These are phyloP conservation scores for Penicillium crustosum DNA, from an alignment of 2,329 filamentous ascomycete species.

Conservation along the genomic window DNA sequence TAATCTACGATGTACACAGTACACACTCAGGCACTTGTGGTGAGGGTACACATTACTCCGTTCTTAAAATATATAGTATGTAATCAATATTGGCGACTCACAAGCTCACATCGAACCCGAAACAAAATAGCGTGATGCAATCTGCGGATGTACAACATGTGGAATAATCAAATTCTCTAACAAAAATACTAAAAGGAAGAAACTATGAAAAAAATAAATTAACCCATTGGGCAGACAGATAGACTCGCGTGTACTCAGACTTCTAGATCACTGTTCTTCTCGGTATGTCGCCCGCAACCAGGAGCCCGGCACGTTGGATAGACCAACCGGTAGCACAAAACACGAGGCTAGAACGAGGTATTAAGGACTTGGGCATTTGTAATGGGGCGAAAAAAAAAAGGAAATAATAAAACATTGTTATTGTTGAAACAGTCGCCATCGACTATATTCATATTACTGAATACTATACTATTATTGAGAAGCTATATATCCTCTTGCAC, in stretches of 20 bases:
- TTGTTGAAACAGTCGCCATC: neutral
- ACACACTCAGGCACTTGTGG: neutral
- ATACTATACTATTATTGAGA: neutral
- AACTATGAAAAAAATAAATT: neutral
- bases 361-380: neutral
- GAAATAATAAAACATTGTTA: neutral
- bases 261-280: neutral
- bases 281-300: neutral
- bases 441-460: neutral
- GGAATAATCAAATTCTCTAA: neutral
- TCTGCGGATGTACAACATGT: slow-evolving; percentile 5
- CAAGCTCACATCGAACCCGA: neutral
- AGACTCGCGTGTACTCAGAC: neutral
- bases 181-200: neutral
- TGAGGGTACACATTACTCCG: neutral
- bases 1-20: neutral
- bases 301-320: slow-evolving; percentile 8
- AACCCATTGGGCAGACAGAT: neutral
- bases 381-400: neutral
- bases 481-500: neutral
- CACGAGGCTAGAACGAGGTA: slow-evolving; percentile 8
- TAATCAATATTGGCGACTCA: neutral
- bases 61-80: neutral
- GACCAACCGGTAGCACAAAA: slow-evolving; percentile 7
- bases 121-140: slow-evolving; percentile 1